Conservation (phyloP, 805 yeast genomes). For the Peterozyma xylosa region DNA sequence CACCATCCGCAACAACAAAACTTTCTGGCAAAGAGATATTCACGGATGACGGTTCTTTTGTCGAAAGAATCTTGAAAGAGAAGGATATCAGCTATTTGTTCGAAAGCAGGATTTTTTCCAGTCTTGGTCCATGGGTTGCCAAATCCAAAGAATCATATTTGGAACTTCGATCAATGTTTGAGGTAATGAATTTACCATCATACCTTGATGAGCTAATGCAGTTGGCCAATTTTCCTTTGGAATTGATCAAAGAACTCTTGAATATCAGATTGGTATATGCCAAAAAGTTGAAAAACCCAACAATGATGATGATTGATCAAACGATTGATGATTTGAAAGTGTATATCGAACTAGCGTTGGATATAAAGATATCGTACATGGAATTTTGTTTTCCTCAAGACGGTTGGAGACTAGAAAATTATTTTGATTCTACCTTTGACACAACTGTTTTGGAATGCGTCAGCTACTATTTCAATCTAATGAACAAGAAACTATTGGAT, state of each 20-base stretch:
- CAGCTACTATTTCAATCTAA: conserved; percentile 57
- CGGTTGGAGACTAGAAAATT: conserved; percentile 66
- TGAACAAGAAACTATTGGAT: conserved; percentile 73
- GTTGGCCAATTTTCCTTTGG: conserved; percentile 69
- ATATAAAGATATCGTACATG: conserved; percentile 58
- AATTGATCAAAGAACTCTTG: conserved; percentile 72
- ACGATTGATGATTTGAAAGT: conserved; percentile 79
- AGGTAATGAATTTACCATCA: conserved; percentile 66
- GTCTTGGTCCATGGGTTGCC: conserved; percentile 73
- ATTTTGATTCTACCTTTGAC: conserved; percentile 57
- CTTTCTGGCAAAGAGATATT: conserved; percentile 25
- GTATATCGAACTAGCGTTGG: conserved; percentile 68
- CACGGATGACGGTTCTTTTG: conserved; percentile 64
- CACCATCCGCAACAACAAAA: conserved; percentile 9
- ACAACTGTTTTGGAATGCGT: conserved; percentile 66
- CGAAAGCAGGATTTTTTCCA: conserved; percentile 56
- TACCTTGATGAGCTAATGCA: conserved; percentile 58
- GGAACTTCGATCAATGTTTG: conserved; percentile 52
- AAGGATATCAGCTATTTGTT: conserved; percentile 69
- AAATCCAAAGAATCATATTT: conserved; percentile 72
- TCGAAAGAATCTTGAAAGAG: conserved; percentile 77
- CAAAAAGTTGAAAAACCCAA: conserved; percentile 69
- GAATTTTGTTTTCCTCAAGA: conserved; percentile 52
- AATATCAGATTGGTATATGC: conserved; percentile 72
- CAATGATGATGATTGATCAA: conserved; percentile 95